Percentiles rank a stretch among this genome's conserved stretches.
Evolutionary conservation across 306 rosid genomes (phyloP).

Genomic region (Prunus mira): DNA sequence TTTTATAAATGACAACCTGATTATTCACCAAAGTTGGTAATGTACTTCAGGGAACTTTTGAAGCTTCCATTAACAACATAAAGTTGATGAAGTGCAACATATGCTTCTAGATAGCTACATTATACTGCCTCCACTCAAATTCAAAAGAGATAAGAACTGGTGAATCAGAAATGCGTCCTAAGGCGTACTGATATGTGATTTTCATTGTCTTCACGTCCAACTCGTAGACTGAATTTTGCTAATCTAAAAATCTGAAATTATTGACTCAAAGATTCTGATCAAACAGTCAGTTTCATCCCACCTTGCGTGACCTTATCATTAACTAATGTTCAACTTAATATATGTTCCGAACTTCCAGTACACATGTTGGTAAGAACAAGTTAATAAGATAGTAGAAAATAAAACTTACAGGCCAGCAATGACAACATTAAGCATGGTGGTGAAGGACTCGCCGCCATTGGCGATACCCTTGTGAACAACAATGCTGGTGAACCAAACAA

Average conservation of each 20-base stretch:
- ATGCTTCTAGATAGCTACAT: not conserved
- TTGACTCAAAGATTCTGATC: not conserved
- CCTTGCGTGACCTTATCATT: too few relatives aligned
- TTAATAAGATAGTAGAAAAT: not conserved
- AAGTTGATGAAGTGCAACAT: not conserved
- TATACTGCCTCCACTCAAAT: not conserved
- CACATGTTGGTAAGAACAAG: too few relatives aligned
- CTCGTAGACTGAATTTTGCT: not conserved
- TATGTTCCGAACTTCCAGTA: too few relatives aligned
- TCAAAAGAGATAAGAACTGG: too few relatives aligned
- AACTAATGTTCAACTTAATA: too few relatives aligned
- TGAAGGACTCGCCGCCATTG: constrained; percentile 93
- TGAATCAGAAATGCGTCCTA: too few relatives aligned
- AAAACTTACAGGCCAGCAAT: constrained; percentile 90
- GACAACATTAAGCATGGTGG: constrained; percentile 97
- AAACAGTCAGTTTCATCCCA: not conserved
- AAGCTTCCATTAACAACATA: not conserved
- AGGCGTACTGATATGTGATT: too few relatives aligned
- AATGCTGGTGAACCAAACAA: constrained; percentile 86
- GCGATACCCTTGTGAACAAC: constrained; percentile 88
- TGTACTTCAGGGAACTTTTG: not conserved
- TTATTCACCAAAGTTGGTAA: too few relatives aligned
- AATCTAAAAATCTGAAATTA: not conserved
- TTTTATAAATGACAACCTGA: too few relatives aligned
- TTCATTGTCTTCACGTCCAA: not conserved